Conservation (phyloP, 345 rosid species). For the Bruguiera parviflora region DNA sequence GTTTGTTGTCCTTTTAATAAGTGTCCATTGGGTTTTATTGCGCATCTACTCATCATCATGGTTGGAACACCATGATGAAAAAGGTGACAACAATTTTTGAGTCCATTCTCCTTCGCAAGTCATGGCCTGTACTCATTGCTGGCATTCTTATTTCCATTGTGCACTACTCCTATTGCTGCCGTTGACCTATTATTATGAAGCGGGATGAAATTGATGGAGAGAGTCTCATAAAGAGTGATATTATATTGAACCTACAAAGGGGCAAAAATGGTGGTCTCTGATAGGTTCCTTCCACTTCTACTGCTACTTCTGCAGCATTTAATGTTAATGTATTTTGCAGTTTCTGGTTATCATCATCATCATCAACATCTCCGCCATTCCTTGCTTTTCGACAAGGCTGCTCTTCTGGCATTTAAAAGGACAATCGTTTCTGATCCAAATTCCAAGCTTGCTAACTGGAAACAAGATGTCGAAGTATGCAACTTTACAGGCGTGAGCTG, state of each 20-base stretch:
- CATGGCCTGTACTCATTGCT: neutral
- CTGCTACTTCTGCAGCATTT: slow-evolving; percentile 28
- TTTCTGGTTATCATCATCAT: slow-evolving; percentile 9
- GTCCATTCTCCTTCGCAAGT: slow-evolving; percentile 9
- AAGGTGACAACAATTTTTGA: neutral
- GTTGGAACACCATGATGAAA: slow-evolving; percentile 2
- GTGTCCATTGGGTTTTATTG: slow-evolving; percentile 25
- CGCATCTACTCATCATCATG: slow-evolving; percentile 24
- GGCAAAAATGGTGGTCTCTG: slow-evolving; percentile 18
- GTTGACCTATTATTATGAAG: slow-evolving; percentile 8
- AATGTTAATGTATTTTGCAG: slow-evolving; percentile 12
- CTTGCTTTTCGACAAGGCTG: slow-evolving; percentile 39
- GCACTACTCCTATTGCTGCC: neutral
- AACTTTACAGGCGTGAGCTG: slow-evolving; percentile 43
- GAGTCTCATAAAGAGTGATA: neutral
- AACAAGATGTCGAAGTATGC: slow-evolving; percentile 33
- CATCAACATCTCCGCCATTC: slow-evolving; percentile 23
- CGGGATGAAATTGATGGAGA: neutral
- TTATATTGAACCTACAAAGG: neutral
- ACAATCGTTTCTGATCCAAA: slow-evolving; percentile 27
- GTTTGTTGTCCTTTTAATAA: neutral
- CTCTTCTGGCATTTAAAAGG: slow-evolving; percentile 46
- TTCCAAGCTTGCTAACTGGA: slow-evolving; percentile 41
- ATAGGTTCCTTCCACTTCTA: slow-evolving; percentile 6
- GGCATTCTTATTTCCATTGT: neutral